Evolutionary conservation across 768 basidiomycete genomes (phyloP).

Genomic region (Tulasnella sp.): DNA sequence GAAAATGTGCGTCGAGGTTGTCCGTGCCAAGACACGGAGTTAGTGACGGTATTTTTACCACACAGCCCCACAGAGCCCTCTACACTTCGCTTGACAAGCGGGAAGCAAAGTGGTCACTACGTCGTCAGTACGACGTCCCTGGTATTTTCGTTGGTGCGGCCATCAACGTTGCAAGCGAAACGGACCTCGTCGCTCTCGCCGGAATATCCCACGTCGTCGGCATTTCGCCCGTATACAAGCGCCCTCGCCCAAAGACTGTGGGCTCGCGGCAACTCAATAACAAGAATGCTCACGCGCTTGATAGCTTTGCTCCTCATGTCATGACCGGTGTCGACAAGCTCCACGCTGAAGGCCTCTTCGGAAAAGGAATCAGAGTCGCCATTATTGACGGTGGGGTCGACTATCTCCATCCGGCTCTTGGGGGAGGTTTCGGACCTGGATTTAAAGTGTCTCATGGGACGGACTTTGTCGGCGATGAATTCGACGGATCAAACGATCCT

Average conservation of each 20-base stretch:
- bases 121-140: background rate
- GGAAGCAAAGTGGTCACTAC: background rate
- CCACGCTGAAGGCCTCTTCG: slow-evolving; percentile 23
- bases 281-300: background rate
- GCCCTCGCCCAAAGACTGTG: slow-evolving; percentile 1
- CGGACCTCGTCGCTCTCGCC: slow-evolving; percentile 13
- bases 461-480: slow-evolving; percentile 35
- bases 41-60: background rate
- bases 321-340: slow-evolving; percentile 34
- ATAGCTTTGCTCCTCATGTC: slow-evolving; percentile 22
- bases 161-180: background rate
- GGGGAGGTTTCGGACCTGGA: slow-evolving; percentile 32
- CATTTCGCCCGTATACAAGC: slow-evolving; percentile 7
- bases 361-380: slow-evolving; percentile 30
- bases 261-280: background rate
- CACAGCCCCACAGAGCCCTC: slow-evolving; percentile 25
- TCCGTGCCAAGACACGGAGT: background rate
- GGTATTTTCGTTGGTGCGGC: slow-evolving; percentile 21
- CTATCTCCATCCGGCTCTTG: slow-evolving; percentile 33
- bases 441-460: slow-evolving; percentile 34
- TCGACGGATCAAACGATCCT: slow-evolving; percentile 23
- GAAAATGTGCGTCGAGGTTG: background rate
- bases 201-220: background rate
- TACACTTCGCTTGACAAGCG: slow-evolving; percentile 28
- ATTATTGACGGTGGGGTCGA: slow-evolving; percentile 27